Evolutionary conservation across 345 rosid genomes (phyloP).

Genomic region (Populus alba): DNA sequence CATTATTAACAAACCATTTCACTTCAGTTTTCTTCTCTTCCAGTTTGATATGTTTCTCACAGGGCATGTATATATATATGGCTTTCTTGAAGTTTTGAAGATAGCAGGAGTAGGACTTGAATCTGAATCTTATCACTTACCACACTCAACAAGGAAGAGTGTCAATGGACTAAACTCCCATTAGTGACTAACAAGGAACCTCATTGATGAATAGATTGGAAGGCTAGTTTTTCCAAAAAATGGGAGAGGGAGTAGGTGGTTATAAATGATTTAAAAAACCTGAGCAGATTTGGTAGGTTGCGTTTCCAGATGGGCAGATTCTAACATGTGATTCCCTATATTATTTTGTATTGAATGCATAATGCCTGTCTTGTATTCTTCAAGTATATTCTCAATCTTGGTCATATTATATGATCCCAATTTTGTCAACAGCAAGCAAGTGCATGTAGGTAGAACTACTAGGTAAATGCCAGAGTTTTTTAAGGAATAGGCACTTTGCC

Average conservation of each 20-base stretch:
- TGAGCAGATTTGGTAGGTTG: background rate
- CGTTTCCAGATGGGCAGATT: constrained; percentile 9
- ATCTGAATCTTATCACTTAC: background rate
- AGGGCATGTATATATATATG: background rate
- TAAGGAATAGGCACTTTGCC: background rate
- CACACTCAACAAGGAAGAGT: background rate
- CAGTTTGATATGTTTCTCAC: background rate
- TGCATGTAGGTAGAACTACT: background rate
- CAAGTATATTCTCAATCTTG: background rate
- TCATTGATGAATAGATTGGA: background rate
- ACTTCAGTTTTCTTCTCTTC: background rate
- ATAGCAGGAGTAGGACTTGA: background rate
- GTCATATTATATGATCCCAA: background rate
- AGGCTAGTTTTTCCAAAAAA: background rate
- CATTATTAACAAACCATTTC: background rate
- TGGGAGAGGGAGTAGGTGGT: background rate
- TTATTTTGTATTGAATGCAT: background rate
- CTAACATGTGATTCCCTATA: background rate
- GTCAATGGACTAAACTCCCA: background rate
- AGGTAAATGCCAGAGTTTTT: background rate
- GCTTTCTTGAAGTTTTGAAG: background rate
- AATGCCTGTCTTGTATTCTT: background rate
- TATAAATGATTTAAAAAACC: background rate
- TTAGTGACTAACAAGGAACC: background rate
- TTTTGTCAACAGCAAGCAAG: background rate